These are phyloP conservation scores for Trichoderma sp. DNA, from an alignment of 2,329 filamentous ascomycete genomes.

Conservation along the genomic window DNA sequence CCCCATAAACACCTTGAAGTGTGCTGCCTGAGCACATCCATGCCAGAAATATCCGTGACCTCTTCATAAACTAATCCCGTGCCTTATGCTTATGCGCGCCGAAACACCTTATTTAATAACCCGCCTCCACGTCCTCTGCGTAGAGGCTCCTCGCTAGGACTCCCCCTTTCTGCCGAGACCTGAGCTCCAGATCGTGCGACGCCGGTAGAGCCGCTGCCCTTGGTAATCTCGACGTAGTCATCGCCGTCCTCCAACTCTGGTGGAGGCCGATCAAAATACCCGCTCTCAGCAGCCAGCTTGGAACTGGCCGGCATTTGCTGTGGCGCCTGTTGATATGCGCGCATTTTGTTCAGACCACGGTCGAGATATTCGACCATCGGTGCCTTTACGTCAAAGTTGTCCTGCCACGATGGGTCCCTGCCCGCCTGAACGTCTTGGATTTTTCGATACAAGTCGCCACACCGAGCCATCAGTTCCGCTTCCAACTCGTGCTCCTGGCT, in stretches of 20 bases:
- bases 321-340: slow-evolving; percentile 27
- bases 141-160: slow-evolving; percentile 19
- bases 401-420: slow-evolving; percentile 26
- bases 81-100: slow-evolving; percentile 25
- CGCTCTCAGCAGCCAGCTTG: slow-evolving; percentile 32
- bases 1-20: background rate
- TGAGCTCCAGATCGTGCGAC: background rate
- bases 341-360: slow-evolving; percentile 44
- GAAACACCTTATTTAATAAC: slow-evolving; percentile 38
- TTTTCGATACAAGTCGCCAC: slow-evolving; percentile 46
- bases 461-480: slow-evolving; percentile 44
- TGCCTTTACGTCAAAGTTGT: slow-evolving; percentile 44
- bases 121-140: slow-evolving; percentile 31
- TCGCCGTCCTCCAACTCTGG: slow-evolving; percentile 30
- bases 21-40: slow-evolving; percentile 1
- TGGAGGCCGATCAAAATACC: slow-evolving; percentile 29
- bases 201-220: slow-evolving; percentile 24
- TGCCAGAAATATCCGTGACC: background rate
- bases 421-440: slow-evolving; percentile 35
- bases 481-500: slow-evolving; percentile 49
- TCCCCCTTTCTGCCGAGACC: background rate
- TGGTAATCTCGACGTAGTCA: slow-evolving; percentile 36
- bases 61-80: background rate
- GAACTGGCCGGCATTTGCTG: slow-evolving; percentile 26
- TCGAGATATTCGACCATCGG: slow-evolving; percentile 49